Conservation (phyloP, 192 early-diverging fungal genomes). For the Piromyces finnis region DNA sequence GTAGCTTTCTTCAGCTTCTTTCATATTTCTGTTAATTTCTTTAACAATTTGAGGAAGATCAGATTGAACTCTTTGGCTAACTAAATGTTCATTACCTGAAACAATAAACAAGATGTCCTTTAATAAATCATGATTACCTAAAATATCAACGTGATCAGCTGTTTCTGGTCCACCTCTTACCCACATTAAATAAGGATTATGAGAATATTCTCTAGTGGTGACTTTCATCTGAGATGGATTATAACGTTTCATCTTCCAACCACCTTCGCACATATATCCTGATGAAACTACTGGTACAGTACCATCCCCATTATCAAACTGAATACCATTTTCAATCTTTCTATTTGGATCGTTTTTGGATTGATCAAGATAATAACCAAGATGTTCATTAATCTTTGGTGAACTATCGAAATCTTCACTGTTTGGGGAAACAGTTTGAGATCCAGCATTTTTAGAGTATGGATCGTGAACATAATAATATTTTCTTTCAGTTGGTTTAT, state of each 20-base stretch:
- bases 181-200: slow-evolving; percentile 37
- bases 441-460: slow-evolving; percentile 4
- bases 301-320: slow-evolving; percentile 55
- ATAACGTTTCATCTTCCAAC: slow-evolving; percentile 63
- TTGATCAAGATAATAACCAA: slow-evolving; percentile 11
- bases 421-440: not conserved
- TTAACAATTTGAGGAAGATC: slow-evolving; percentile 19
- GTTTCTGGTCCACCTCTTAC: slow-evolving; percentile 56
- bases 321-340: slow-evolving; percentile 47
- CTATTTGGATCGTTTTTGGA: slow-evolving; percentile 27
- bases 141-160: slow-evolving; percentile 72
- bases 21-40: not conserved
- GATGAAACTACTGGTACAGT: slow-evolving; percentile 73
- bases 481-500: slow-evolving; percentile 58
- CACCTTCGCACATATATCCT: slow-evolving; percentile 73
- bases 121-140: slow-evolving; percentile 59
- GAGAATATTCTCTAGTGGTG: slow-evolving; percentile 51
- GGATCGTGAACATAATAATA: slow-evolving; percentile 52
- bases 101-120: slow-evolving; percentile 34
- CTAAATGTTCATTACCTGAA: slow-evolving; percentile 14
- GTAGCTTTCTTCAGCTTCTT: not conserved
- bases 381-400: slow-evolving; percentile 15
- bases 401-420: slow-evolving; percentile 2
- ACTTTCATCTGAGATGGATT: slow-evolving; percentile 59
- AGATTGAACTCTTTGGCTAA: slow-evolving; percentile 16